These are phyloP conservation scores for Aureobasidium lini DNA, from an alignment of 2,329 filamentous ascomycete genomes.

Conservation along the genomic window DNA sequence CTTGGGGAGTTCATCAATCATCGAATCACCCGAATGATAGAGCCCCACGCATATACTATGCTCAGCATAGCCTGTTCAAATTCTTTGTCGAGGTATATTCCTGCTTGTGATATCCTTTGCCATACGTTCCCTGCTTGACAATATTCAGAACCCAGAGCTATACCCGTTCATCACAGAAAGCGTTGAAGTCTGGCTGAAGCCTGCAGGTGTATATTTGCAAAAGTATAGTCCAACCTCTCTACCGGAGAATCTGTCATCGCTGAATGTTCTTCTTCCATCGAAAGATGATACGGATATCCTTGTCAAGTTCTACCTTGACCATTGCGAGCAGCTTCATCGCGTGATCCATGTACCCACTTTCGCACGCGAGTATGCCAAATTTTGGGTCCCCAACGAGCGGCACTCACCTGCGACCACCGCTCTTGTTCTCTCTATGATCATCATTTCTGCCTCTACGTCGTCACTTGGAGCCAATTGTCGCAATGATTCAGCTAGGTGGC, in stretches of 20 bases:
- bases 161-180: not conserved
- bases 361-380: not conserved
- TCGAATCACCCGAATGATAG: not conserved
- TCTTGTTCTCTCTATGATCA: not conserved
- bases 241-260: not conserved
- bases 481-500: too few relatives aligned
- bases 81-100: not conserved
- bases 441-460: not conserved
- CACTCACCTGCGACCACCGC: not conserved
- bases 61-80: not conserved
- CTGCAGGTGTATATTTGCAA: not conserved
- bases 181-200: not conserved
- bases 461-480: not conserved
- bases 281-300: not conserved
- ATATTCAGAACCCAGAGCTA: not conserved
- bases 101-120: not conserved
- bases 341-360: not conserved
- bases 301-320: not conserved
- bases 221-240: not conserved
- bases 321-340: not conserved
- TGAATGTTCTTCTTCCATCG: not conserved
- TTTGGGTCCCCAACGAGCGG: not conserved
- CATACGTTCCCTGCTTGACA: too few relatives aligned
- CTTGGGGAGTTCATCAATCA: not conserved
- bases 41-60: not conserved